Percentiles rank a stretch among this genome's conserved stretches.
phyloP scores from a whole-genome alignment of 352 stramenopile species.

The Globisporangium cylindrosporum region DNA sequence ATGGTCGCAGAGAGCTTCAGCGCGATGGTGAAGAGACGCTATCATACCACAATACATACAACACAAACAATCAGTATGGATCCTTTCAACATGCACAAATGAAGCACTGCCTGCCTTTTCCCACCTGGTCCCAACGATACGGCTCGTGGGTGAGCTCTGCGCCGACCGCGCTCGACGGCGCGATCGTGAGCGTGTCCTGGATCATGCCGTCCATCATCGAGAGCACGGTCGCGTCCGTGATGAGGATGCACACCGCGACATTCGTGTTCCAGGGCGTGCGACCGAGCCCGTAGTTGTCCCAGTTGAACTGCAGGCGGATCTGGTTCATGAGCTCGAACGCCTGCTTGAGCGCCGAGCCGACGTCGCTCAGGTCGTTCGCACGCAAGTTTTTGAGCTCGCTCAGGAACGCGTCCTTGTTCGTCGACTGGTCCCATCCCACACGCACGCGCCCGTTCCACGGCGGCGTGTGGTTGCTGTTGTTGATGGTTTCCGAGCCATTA shows the following conservation, averaged over 20 bases:
- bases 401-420: slow-evolving; percentile 82
- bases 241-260: slow-evolving; percentile 71
- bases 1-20: slow-evolving; percentile 78
- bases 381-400: slow-evolving; percentile 81
- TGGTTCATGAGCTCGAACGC: slow-evolving; percentile 89
- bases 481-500: neutral
- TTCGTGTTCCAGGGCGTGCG: slow-evolving; percentile 84
- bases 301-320: slow-evolving; percentile 86
- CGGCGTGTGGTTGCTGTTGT: neutral
- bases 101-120: neutral
- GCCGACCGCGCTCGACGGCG: slow-evolving; percentile 59
- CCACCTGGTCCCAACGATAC: slow-evolving; percentile 81
- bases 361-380: slow-evolving; percentile 75
- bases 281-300: slow-evolving; percentile 83
- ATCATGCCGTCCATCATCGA: slow-evolving; percentile 64
- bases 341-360: slow-evolving; percentile 68
- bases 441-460: slow-evolving; percentile 69
- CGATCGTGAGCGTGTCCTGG: slow-evolving; percentile 73
- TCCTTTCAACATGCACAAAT: neutral
- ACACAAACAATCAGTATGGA: neutral
- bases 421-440: slow-evolving; percentile 84
- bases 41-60: neutral
- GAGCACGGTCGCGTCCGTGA: slow-evolving; percentile 79
- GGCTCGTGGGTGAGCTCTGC: slow-evolving; percentile 80
- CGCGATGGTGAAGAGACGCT: slow-evolving; percentile 75